Percentiles rank a stretch among this genome's conserved stretches.
phyloP scores from a whole-genome alignment of 2,329 filamentous ascomycete species.

The Calonectria pauciramosa region DNA sequence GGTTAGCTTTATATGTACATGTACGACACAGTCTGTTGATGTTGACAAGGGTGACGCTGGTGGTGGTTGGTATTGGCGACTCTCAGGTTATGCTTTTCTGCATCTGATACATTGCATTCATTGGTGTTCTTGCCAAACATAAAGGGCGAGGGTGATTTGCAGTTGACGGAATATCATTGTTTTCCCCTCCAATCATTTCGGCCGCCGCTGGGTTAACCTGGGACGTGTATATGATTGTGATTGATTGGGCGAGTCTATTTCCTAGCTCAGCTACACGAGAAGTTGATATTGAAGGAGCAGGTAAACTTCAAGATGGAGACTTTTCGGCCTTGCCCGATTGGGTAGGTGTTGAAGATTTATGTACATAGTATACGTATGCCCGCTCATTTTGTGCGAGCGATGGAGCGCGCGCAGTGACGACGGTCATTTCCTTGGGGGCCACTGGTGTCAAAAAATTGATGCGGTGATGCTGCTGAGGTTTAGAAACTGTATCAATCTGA shows the following conservation, averaged over 20 bases:
- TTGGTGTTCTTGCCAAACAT: background rate
- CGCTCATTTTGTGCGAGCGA: background rate
- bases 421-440: background rate
- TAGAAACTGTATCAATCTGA: slow-evolving; percentile 1
- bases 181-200: background rate
- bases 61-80: background rate
- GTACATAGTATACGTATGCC: background rate
- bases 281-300: background rate
- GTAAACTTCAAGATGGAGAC: background rate
- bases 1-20: slow-evolving; percentile 21
- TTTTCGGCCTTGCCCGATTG: slow-evolving; percentile 2
- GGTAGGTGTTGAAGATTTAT: slow-evolving; percentile 8
- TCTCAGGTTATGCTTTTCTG: background rate
- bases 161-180: background rate
- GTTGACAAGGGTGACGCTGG: background rate
- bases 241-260: background rate
- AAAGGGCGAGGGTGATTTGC: background rate
- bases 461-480: background rate
- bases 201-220: background rate
- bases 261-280: background rate
- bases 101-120: background rate
- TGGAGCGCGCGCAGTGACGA: background rate
- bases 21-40: slow-evolving; percentile 13
- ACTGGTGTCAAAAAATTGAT: background rate
- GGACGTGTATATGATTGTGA: background rate